Evolutionary conservation across 2,329 filamentous ascomycete species (phyloP).

Genomic region (Kalmusia sp.): DNA sequence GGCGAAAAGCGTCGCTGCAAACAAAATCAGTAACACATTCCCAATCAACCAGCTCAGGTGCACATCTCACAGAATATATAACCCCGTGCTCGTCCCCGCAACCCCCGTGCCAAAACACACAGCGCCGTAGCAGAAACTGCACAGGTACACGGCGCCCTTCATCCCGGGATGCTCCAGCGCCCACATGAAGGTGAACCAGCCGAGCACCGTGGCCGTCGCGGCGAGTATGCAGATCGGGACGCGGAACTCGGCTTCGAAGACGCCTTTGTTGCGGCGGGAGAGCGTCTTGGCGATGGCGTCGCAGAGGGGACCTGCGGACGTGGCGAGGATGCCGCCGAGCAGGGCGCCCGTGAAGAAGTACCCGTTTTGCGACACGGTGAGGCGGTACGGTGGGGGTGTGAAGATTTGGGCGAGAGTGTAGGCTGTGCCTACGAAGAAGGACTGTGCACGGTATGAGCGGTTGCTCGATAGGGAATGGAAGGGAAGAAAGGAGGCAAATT

Average conservation of each 20-base stretch:
- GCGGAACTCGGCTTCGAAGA: constrained; percentile 31
- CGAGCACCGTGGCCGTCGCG: constrained; percentile 22
- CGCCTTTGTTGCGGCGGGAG: constrained; percentile 20
- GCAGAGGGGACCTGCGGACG: constrained; percentile 25
- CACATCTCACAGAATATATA: constrained; percentile 42
- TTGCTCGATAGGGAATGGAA: background rate
- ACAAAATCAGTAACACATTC: background rate
- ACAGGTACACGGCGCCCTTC: constrained; percentile 14
- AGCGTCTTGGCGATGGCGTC: constrained; percentile 21
- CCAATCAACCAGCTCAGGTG: no score
- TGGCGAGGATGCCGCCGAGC: constrained; percentile 28
- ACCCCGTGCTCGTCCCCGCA: constrained; percentile 31
- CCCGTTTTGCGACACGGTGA: constrained; percentile 30
- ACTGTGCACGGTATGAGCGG: constrained; percentile 5
- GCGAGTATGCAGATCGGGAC: constrained; percentile 27
- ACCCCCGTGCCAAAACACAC: constrained; percentile 27
- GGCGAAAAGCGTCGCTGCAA: constrained; percentile 37
- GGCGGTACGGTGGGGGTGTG: constrained; percentile 27
- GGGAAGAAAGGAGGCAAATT: background rate
- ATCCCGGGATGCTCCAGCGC: constrained; percentile 20
- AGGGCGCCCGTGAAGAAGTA: constrained; percentile 34
- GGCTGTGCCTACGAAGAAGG: constrained; percentile 33
- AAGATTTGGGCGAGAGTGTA: constrained; percentile 33
- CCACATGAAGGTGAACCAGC: constrained; percentile 31
- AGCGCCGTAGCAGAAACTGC: constrained; percentile 27